Evolutionary conservation across 2,329 filamentous ascomycete species (phyloP), one percentile per base, ranked within the genome.

Genomic region (Alternaria incomplexa): DNA sequence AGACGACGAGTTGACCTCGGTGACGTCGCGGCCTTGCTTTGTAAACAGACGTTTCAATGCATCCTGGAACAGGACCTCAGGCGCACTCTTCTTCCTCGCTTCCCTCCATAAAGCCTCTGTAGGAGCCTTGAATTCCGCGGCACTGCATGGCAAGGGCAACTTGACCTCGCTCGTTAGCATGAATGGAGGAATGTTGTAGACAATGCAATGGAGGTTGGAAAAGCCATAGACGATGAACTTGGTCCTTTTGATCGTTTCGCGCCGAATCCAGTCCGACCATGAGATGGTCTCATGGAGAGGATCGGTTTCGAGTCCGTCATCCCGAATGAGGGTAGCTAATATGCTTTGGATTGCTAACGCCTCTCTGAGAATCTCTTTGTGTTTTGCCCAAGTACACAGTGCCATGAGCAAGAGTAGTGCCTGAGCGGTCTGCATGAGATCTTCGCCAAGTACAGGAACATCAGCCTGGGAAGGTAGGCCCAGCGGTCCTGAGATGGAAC

Each of bases 391-490:
- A 0, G 86, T 88, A 12, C 86, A 86, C 72, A 87, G 85, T 0
- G 86, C 86, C 59, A 87, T 88, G n/a, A 88, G 82, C 1, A 91
- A 75, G 0, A 91, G 77, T 2, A 91, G 81, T 4, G 88, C 86
- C 69, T 91, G 89, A 3, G 90, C 89, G 0, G 88, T 91, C 73
- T 91, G 88, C 47, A 91, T 90, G 2, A 79, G 72, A 54, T 79
- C 73, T 52, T 76, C 73, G 23, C 63, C 68, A 17, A 59, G 23
- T 3, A 54, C 25, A 40, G 56, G 56, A 17, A 46, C n/a, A 30
- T 75, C 70, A 9, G 57, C 26, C 5, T 76, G 71, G n/a, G 68
- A 68, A 17, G 74, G 74, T 7, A 75, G 61, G 5, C 71, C 75
- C 32, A 77, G 65, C 13, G 71, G 75, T 20, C 73, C 74, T 25